These are phyloP conservation scores for Linaria vulgaris DNA, from an alignment of 257 asterid genomes.

Conservation along the genomic window DNA sequence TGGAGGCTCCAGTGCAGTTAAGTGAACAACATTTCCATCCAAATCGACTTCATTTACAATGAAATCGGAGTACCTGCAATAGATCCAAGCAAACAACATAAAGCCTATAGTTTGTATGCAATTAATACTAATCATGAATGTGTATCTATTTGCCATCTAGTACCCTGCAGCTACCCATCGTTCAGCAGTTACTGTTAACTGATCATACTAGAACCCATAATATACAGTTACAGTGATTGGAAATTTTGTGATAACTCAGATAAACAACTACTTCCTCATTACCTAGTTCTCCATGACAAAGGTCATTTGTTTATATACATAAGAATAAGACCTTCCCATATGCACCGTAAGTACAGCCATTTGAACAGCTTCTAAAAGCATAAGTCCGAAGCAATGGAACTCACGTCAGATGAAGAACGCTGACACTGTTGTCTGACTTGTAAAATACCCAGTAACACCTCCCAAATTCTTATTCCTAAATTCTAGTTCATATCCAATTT, in stretches of 20 bases:
- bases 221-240: slow-evolving; percentile 1
- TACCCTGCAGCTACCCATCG: slow-evolving; percentile 6
- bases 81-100: slow-evolving; percentile 15
- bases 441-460: no score
- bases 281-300: not conserved
- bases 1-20: slow-evolving; percentile 73
- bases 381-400: not conserved
- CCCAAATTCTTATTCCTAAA: no score
- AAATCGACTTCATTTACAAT: slow-evolving; percentile 91
- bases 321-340: not conserved
- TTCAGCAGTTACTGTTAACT: not conserved
- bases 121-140: not conserved
- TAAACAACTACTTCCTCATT: not conserved
- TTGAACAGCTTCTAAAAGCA: not conserved
- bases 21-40: slow-evolving; percentile 78
- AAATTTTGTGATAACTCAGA: not conserved
- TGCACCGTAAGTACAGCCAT: not conserved
- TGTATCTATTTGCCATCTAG: not conserved
- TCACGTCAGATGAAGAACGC: not conserved
- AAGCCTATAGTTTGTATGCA: slow-evolving; percentile 10
- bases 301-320: no score
- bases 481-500: no score
- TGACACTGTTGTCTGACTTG: no score
- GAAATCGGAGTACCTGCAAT: slow-evolving; percentile 84
- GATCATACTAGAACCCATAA: slow-evolving; percentile 1